A percentile compares a stretch with the other conserved stretches of the same genome.
Conservation (phyloP, 2,329 filamentous ascomycete genomes). For the Emmonsia crescens region DNA sequence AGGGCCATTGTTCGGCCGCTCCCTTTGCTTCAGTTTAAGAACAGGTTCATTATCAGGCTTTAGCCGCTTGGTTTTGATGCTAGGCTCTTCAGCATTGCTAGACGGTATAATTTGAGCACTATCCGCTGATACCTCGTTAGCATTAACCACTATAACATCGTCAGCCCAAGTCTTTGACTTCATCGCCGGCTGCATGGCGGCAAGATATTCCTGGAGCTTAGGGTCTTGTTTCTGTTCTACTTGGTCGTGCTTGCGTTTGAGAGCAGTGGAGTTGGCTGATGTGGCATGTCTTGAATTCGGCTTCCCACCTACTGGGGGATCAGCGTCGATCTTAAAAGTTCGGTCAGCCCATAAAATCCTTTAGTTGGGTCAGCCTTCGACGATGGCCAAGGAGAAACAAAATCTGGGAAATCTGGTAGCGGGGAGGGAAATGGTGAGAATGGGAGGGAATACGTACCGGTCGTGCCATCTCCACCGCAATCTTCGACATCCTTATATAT, state of each 20-base stretch:
- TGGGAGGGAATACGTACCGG: constrained; percentile 47
- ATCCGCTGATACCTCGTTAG: constrained; percentile 14
- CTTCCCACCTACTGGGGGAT: constrained; percentile 19
- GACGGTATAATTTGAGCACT: constrained; percentile 16
- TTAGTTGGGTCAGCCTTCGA: constrained; percentile 13
- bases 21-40: background rate
- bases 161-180: constrained; percentile 55
- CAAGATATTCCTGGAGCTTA: constrained; percentile 76
- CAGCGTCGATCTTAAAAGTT: constrained; percentile 31
- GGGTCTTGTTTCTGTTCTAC: constrained; percentile 59
- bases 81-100: constrained; percentile 42
- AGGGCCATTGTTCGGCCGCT: background rate
- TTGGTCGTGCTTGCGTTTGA: constrained; percentile 32
- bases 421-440: constrained; percentile 6
- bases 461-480: constrained; percentile 76
- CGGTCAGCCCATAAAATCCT: constrained; percentile 31
- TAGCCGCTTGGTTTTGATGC: background rate
- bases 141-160: constrained; percentile 34
- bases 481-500: constrained; percentile 92
- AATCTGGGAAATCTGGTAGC: background rate
- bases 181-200: constrained; percentile 62
- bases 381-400: constrained; percentile 15
- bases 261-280: constrained; percentile 17
- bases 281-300: constrained; percentile 12
- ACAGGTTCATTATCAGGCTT: background rate